These are phyloP conservation scores for Cyphellophora attinorum DNA, from an alignment of 2,329 filamentous ascomycete species.

Conservation along the genomic window DNA sequence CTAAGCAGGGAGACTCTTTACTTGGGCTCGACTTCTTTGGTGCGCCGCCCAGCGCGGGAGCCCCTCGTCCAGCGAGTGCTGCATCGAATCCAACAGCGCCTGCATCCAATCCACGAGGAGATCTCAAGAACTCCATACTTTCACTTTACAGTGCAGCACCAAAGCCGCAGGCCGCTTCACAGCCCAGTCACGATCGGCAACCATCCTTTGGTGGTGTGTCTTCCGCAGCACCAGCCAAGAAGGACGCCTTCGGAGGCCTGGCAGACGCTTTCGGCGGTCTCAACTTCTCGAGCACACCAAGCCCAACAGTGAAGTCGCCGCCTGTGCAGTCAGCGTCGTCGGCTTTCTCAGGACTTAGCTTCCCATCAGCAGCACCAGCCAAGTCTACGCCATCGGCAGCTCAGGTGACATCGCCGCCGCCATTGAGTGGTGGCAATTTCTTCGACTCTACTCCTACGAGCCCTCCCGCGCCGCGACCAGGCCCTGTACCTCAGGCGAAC, in stretches of 20 bases:
- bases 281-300: conserved; percentile 45
- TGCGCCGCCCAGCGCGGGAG: conserved; percentile 55
- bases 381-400: conserved; percentile 35
- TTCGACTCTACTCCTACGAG: conserved; percentile 64
- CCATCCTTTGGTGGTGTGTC: conserved; percentile 60
- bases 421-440: conserved; percentile 65
- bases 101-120: conserved; percentile 66
- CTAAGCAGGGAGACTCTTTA: conserved; percentile 66
- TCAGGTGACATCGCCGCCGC: conserved; percentile 39
- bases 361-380: conserved; percentile 32
- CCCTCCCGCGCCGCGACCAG: conserved; percentile 33
- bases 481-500: conserved; percentile 40
- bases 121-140: conserved; percentile 93
- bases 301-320: conserved; percentile 33
- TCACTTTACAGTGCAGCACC: conserved; percentile 84
- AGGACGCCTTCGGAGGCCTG: conserved; percentile 53
- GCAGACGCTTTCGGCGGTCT: conserved; percentile 72
- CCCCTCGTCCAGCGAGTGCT: conserved; percentile 69
- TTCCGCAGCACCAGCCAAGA: conserved; percentile 46
- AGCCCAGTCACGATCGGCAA: conserved; percentile 46
- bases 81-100: conserved; percentile 50
- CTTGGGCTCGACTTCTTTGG: conserved; percentile 90
- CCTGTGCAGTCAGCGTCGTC: conserved; percentile 28
- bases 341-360: conserved; percentile 53
- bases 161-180: conserved; percentile 55